These are phyloP conservation scores for Fusarium sp. DNA, from an alignment of 2,329 filamentous ascomycete species.

Conservation along the genomic window DNA sequence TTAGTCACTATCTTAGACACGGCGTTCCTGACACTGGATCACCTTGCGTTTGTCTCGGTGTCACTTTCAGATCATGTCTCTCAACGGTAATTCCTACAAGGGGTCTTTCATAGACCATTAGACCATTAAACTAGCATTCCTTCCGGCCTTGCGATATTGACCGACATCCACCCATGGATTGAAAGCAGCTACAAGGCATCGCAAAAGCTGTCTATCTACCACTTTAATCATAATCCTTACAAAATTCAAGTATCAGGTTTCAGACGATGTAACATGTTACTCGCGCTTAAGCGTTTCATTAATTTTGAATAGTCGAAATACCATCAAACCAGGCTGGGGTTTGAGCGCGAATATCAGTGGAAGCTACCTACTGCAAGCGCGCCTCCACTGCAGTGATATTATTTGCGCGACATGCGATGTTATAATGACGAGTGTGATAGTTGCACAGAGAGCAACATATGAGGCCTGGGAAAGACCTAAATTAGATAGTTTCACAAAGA, in stretches of 20 bases:
- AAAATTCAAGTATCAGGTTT: background rate
- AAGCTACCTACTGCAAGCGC: no score
- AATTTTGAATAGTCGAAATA: no score
- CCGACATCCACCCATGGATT: background rate
- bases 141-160: background rate
- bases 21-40: constrained; percentile 11
- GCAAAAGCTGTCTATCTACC: background rate
- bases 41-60: constrained; percentile 16
- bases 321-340: background rate
- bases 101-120: background rate
- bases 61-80: background rate
- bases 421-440: no score
- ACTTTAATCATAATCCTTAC: background rate
- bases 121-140: constrained; percentile 12
- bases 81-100: constrained; percentile 1
- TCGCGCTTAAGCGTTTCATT: background rate
- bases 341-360: background rate
- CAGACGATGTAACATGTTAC: background rate
- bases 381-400: no score
- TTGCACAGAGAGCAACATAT: no score
- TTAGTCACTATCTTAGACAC: constrained; percentile 13
- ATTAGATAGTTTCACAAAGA: background rate
- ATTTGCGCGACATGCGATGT: no score
- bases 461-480: no score
- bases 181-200: no score